These are phyloP conservation scores for Galerina marginata DNA, from an alignment of 768 basidiomycete species.

Conservation along the genomic window DNA sequence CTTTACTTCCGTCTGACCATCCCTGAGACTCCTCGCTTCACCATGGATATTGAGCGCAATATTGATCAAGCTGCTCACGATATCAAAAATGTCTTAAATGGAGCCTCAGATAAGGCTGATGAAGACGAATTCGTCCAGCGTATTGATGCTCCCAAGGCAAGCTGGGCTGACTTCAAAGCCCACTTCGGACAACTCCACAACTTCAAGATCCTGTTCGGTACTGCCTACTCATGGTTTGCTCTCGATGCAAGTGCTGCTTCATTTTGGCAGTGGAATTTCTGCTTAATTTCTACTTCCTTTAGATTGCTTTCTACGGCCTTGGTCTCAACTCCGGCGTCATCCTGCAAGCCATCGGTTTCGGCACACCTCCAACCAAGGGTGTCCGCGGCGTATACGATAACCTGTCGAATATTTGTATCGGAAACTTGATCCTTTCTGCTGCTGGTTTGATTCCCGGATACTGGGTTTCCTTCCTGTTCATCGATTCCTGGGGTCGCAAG, in stretches of 20 bases:
- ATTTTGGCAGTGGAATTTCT: background rate
- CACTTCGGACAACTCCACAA: conserved; percentile 82
- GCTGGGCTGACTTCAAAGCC: conserved; percentile 64
- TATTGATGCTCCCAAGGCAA: conserved; percentile 72
- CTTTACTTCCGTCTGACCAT: conserved; percentile 94
- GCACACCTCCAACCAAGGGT: conserved; percentile 43
- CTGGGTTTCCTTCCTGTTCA: conserved; percentile 65
- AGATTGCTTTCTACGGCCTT: conserved; percentile 90
- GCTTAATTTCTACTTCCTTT: background rate
- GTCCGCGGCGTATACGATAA: conserved; percentile 54
- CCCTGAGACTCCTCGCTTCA: conserved; percentile 89
- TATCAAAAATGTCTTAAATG: conserved; percentile 69
- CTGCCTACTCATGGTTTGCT: conserved; percentile 88
- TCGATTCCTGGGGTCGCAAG: conserved; percentile 83
- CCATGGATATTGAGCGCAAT: conserved; percentile 92
- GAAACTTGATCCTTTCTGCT: conserved; percentile 76
- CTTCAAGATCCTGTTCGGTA: conserved; percentile 78
- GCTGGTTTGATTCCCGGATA: conserved; percentile 88
- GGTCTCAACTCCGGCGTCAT: conserved; percentile 85
- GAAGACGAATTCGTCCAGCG: conserved; percentile 64
- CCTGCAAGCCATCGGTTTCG: conserved; percentile 77
- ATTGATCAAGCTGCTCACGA: conserved; percentile 76
- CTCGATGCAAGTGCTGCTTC: conserved; percentile 61
- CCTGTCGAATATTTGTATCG: conserved; percentile 69
- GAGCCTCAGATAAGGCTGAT: conserved; percentile 51